Conservation (phyloP, 2,329 filamentous ascomycete species). For the Xylariaceae sp. region DNA sequence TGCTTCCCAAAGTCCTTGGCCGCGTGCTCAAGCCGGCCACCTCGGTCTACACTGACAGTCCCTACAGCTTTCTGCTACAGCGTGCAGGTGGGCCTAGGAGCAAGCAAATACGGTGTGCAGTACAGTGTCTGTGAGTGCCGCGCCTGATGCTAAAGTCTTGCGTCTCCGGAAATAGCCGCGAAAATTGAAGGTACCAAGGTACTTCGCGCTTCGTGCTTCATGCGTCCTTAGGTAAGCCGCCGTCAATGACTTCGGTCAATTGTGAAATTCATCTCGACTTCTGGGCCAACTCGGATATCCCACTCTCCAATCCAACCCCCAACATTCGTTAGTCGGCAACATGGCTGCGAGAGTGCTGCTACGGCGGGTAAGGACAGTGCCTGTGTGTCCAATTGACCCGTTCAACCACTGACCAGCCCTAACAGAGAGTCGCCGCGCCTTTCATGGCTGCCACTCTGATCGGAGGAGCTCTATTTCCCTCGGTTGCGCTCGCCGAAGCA, state of each 20-base stretch:
- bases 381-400: slow-evolving; percentile 11
- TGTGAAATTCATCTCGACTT: slow-evolving; percentile 17
- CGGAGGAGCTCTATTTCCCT: slow-evolving; percentile 35
- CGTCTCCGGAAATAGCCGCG: slow-evolving; percentile 23
- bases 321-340: slow-evolving; percentile 42
- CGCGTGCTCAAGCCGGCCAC: too few relatives aligned
- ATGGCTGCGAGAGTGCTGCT: slow-evolving; percentile 60
- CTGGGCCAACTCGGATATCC: slow-evolving; percentile 1
- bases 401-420: slow-evolving; percentile 29
- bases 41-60: too few relatives aligned
- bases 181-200: neutral
- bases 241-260: slow-evolving; percentile 2
- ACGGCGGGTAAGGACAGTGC: slow-evolving; percentile 44
- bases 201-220: neutral
- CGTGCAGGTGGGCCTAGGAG: too few relatives aligned
- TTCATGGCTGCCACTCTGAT: slow-evolving; percentile 45
- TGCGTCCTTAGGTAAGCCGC: too few relatives aligned
- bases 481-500: slow-evolving; percentile 46
- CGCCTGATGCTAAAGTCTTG: slow-evolving; percentile 7
- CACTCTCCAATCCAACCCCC: slow-evolving; percentile 9
- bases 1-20: too few relatives aligned
- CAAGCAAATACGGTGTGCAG: neutral
- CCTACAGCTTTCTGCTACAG: too few relatives aligned
- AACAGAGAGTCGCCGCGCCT: slow-evolving; percentile 48
- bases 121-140: neutral